phyloP scores from a whole-genome alignment of 176 grass and related monocot genomes.

The Carex scoparia region DNA sequence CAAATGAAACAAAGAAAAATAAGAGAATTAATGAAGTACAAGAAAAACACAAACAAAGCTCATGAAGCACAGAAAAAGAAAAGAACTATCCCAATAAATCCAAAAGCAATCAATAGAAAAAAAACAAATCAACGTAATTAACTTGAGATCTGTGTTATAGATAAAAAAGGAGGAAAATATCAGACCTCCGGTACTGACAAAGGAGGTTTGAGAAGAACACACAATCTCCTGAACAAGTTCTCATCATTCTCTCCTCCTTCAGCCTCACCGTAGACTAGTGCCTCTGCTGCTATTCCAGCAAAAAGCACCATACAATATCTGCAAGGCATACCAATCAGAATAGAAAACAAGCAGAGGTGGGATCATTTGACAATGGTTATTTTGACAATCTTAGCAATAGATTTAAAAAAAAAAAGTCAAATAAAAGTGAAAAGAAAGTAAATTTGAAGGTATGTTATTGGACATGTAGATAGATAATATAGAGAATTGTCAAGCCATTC shows the following conservation, averaged over 20 bases:
- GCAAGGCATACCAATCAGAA: neutral
- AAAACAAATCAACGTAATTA: neutral
- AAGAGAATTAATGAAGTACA: neutral
- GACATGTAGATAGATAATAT: too few relatives aligned
- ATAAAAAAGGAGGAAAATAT: neutral
- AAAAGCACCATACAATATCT: slow-evolving; percentile 97
- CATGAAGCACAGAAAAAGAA: neutral
- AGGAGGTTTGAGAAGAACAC: slow-evolving; percentile 67
- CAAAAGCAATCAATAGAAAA: neutral
- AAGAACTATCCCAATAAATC: neutral
- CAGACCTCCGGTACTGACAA: slow-evolving; percentile 60
- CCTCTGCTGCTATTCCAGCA: slow-evolving; percentile 84
- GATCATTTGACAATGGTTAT: too few relatives aligned
- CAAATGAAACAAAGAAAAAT: neutral
- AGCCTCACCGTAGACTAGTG: slow-evolving; percentile 87
- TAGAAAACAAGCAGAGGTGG: too few relatives aligned
- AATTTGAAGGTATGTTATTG: too few relatives aligned
- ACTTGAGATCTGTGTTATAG: neutral
- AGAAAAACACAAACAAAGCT: neutral
- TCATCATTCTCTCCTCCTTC: slow-evolving; percentile 97
- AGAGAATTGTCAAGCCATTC: too few relatives aligned
- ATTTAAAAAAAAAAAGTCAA: too few relatives aligned
- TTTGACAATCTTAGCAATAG: too few relatives aligned
- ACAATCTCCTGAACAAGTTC: slow-evolving; percentile 82
- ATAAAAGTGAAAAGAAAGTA: too few relatives aligned